Base-by-base conservation (phyloP, 768 basidiomycete species). In the Coprinopsis cinerea region DNA sequence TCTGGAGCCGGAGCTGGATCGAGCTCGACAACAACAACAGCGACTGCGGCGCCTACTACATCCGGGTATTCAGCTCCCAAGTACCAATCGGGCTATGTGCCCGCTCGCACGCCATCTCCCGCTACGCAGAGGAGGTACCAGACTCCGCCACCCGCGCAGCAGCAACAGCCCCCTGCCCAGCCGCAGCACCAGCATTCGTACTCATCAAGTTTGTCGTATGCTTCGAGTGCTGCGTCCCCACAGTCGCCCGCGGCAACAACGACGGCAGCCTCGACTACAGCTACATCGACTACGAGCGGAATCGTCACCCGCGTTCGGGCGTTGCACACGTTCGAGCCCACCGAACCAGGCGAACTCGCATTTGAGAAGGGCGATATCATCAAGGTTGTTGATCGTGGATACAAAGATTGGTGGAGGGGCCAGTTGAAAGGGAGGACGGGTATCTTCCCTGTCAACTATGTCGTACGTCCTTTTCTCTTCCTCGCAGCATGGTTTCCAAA, bases 401-500 rank as follows among this genome's bases (percentile, higher is more conserved):
- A 95, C 66, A 87, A 90, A 58, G 92, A 96, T 62, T 98, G 95
- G 95, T 97, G 93, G 92, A 70, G 91, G 20, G 95, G 95, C 0
- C 92, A 96, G 57, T 65, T 94, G 39, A 88, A 83, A 60, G 93
- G 91, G 0, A 72, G 88, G 51, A 92, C 92, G 2, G 92, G 92
- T 37, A 98, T 98, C 41, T 97, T 98, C 66, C 95, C 95, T 0
- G 91, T 95, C 17, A 96, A 95, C 64, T 96, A 97, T 69, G 92
- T 97, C 57, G 91, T 90, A 58, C 5, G 85, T 76, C 30, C 52
- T 32, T n/a, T n/a, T n/a, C n/a, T n/a, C n/a, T n/a, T n/a, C n/a
- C n/a, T n/a, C n/a, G n/a, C n/a, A n/a, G n/a, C n/a, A n/a, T n/a
- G n/a, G n/a, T n/a, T n/a, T n/a, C n/a, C n/a, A n/a, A n/a, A n/a